Evolutionary conservation across 352 stramenopile genomes (phyloP), one percentile per base, ranked within the genome.

Genomic region (Globisporangium barbulae): DNA sequence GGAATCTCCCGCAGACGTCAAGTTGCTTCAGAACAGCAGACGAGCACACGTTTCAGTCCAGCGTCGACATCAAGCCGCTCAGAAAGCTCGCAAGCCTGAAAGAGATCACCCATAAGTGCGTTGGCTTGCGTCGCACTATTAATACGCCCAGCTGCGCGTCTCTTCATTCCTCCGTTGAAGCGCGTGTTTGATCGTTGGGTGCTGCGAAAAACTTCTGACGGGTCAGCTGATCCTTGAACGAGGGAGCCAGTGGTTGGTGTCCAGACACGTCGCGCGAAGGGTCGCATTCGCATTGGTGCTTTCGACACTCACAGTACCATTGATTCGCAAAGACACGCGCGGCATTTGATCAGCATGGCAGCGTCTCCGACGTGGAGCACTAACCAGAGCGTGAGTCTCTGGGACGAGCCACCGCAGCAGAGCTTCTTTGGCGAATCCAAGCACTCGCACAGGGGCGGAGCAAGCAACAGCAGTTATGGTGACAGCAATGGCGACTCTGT

Each of bases 401-500:
- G 52, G 52, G 52, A 57, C 19, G 31, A 15, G 19, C 31, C 21
- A 21, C 17, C 35, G 6, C 31, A 41, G 25, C 52, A 55, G 19
- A 55, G 25, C 49, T 25, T 25, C 28, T 55, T 55, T 55, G 25
- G 22, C 49, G 49, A 37, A 4, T 3, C n/a, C 52, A 44, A 42
- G 4, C 52, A 44, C 30, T 19, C 41, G 30, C 50, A 28, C 8
- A 41, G 17, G 3, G 28, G n/a, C 7, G 12, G 21, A 15, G 21
- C 28, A 4, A 56, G 50, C 28, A 37, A 22, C 25, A 55, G 49
- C 15, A 55, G 49, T 25, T 39, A 19, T 28, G 35, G n/a, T 5
- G 52, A 57, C 52, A 57, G 52, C 31, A 44, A 57, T 35, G 31
- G 31, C 31, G 52, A 44, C 52, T 57, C 31, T 30, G 19, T n/a